Base-by-base conservation (phyloP, 2,329 filamentous ascomycete genomes). In the Botrytis galanthina region DNA sequence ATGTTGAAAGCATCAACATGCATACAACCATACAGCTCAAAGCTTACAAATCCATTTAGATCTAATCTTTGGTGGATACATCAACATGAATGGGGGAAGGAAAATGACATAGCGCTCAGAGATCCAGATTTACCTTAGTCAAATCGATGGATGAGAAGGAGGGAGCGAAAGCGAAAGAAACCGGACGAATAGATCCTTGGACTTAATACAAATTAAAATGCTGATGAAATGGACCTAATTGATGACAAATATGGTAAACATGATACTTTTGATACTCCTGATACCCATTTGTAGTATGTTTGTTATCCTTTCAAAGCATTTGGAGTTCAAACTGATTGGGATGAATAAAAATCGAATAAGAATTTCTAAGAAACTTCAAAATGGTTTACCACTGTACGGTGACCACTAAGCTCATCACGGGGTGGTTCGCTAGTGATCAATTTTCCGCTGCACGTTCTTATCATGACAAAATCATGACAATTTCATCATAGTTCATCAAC, bases 41-140 rank as follows among this genome's bases (percentile, higher is more conserved):
- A 51, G 68, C 68, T 70, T 70, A 70, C 37, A 61, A 61, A 70
- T 70, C 51, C 20, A 59, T 61, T 29, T 46, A 46, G 67, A 68
- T 57, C 35, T 57, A 42, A 68, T 42, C 35, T 16, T 54, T 57
- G 26, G 67, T 70, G 37, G 37, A 42, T 42, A 54, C 18, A 12
- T 29, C 14, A 57, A 54, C 8, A 68, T 22, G 39, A 20, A 67
- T n/a, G 37, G 51, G 54, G 46, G 16, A 29, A 54, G 54, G 22
- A 16, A 10, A n/a, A 54, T 39, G 26, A 39, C 26, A 67, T 32
- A 46, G 44, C 37, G 29, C 54, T 26, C 29, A 37, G 39, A 37
- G 54, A 44, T 44, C 39, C n/a, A 37, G 54, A 44, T 26, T 32
- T 70, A 18, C 37, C 35, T 26, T 16, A 16, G 35, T 70, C 51